Conservation (phyloP, 768 basidiomycete genomes). For the Boletus sp. region DNA sequence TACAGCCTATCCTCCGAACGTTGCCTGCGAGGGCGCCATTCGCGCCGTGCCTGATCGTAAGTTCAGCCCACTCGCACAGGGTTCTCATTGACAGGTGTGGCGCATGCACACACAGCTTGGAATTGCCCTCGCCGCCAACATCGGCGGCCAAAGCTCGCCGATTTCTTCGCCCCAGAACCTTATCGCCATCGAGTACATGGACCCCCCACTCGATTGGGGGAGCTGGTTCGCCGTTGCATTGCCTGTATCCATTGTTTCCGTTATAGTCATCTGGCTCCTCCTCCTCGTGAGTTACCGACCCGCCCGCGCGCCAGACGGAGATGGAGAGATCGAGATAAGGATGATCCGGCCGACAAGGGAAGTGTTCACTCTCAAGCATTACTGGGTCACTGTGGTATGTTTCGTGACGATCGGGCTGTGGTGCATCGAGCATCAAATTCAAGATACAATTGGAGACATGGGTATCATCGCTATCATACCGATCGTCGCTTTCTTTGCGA, state of each 20-base stretch:
- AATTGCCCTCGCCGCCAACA: conserved; percentile 97
- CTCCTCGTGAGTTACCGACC: conserved; percentile 81
- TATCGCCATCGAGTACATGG: conserved; percentile 87
- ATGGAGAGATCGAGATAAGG: conserved; percentile 79
- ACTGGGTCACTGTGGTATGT: conserved; percentile 84
- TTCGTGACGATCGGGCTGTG: conserved; percentile 82
- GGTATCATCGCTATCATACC: conserved; percentile 95
- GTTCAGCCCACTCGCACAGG: conserved; percentile 25
- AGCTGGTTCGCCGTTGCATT: conserved; percentile 93
- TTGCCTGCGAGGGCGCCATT: conserved; percentile 84
- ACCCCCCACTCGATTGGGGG: conserved; percentile 80
- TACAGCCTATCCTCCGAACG: conserved; percentile 88
- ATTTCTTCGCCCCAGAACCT: conserved; percentile 98
- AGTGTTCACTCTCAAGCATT: conserved; percentile 78
- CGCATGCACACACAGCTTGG: conserved; percentile 62
- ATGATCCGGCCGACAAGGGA: conserved; percentile 83
- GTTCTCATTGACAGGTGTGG: background rate
- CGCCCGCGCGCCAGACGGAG: conserved; percentile 64
- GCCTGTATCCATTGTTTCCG: conserved; percentile 83
- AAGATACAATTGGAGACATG: conserved; percentile 87
- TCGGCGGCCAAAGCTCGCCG: conserved; percentile 95
- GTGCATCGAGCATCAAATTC: conserved; percentile 81
- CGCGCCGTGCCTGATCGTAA: conserved; percentile 86
- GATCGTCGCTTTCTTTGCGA: conserved; percentile 89
- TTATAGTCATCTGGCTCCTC: conserved; percentile 89